Conservation (phyloP, 345 rosid species). For the Gossypium stocksii region DNA sequence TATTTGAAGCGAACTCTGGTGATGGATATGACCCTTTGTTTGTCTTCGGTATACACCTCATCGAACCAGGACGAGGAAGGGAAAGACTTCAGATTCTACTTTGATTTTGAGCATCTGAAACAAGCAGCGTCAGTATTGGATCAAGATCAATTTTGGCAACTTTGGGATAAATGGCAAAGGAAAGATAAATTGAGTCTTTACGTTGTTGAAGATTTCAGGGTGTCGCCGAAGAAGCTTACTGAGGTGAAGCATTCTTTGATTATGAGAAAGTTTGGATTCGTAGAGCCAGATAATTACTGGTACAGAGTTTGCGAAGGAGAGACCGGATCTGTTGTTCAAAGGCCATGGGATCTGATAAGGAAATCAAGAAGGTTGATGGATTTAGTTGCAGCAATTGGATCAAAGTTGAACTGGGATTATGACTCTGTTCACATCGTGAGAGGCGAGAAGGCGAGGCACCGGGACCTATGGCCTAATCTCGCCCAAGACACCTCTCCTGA, state of each 20-base stretch:
- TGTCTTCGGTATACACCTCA: slow-evolving; percentile 65
- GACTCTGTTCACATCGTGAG: slow-evolving; percentile 80
- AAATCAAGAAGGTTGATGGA: slow-evolving; percentile 91
- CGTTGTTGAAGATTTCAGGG: slow-evolving; percentile 64
- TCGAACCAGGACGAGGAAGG: slow-evolving; percentile 86
- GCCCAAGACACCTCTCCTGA: slow-evolving; percentile 64
- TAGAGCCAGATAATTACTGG: slow-evolving; percentile 94
- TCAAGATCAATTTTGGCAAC: slow-evolving; percentile 76
- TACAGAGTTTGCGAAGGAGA: slow-evolving; percentile 96
- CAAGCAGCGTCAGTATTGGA: slow-evolving; percentile 87
- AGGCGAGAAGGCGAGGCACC: slow-evolving; percentile 79
- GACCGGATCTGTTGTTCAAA: slow-evolving; percentile 61
- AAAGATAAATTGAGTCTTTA: slow-evolving; percentile 44
- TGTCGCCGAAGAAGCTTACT: slow-evolving; percentile 72
- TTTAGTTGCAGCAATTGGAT: slow-evolving; percentile 60
- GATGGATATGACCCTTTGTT: slow-evolving; percentile 80
- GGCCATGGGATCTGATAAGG: slow-evolving; percentile 93
- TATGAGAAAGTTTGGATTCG: slow-evolving; percentile 87
- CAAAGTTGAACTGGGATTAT: slow-evolving; percentile 88
- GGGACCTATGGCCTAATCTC: slow-evolving; percentile 86
- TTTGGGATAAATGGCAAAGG: slow-evolving; percentile 78
- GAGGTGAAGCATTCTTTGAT: slow-evolving; percentile 65
- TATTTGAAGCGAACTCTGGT: slow-evolving; percentile 84
- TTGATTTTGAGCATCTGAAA: slow-evolving; percentile 89
- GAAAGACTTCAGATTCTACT: slow-evolving; percentile 89